Conservation (phyloP, 1,284 basidiomycete species). For the Pascua sp. region DNA sequence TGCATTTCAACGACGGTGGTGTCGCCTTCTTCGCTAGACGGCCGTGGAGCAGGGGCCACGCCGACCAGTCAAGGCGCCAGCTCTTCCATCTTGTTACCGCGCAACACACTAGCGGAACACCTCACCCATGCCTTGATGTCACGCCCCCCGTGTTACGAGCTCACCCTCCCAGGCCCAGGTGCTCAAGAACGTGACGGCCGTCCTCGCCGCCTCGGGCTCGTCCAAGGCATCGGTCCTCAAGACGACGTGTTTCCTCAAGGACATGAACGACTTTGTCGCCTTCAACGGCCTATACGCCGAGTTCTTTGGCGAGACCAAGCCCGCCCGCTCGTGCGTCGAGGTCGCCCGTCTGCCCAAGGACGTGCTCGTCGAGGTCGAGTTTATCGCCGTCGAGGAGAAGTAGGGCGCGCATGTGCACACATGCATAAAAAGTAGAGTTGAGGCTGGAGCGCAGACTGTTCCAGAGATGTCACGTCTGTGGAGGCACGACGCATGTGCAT, state of each 20-base stretch:
- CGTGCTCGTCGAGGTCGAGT: constrained; percentile 87
- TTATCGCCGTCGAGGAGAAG: constrained; percentile 58
- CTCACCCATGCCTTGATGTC: no score
- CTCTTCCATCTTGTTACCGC: no score
- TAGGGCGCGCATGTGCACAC: not conserved
- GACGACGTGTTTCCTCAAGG: constrained; percentile 87
- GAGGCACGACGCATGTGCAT: no score
- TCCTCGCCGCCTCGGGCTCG: constrained; percentile 78
- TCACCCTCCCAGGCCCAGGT: constrained; percentile 59
- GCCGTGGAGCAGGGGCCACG: no score
- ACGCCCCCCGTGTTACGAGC: not conserved
- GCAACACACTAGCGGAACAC: no score
- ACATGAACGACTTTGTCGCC: constrained; percentile 82
- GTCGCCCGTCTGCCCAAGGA: constrained; percentile 72
- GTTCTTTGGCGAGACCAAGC: constrained; percentile 86
- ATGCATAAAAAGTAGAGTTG: no score
- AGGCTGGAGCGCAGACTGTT: no score
- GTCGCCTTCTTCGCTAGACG: no score
- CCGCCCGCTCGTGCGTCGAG: constrained; percentile 85
- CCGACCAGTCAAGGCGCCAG: no score
- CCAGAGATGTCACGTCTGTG: no score
- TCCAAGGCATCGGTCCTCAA: constrained; percentile 75
- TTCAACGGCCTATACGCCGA: constrained; percentile 72
- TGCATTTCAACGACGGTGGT: no score
- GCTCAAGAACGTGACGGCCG: constrained; percentile 76